Conservation (phyloP, 2,329 filamentous ascomycete genomes). For the Aschersonia sp. region DNA sequence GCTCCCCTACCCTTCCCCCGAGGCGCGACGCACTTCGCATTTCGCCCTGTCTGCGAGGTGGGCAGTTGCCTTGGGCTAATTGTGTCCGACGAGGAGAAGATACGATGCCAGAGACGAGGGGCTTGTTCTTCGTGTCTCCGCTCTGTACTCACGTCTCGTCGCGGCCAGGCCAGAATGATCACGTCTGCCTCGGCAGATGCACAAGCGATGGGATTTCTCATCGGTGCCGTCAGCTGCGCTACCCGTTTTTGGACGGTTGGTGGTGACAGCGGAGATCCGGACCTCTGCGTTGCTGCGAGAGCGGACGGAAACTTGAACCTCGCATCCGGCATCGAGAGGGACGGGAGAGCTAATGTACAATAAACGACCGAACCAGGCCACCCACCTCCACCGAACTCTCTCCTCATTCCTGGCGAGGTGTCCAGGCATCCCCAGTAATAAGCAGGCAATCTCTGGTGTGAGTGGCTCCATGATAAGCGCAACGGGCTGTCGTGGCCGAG, state of each 20-base stretch:
- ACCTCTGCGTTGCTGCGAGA: constrained; percentile 3
- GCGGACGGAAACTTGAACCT: constrained; percentile 8
- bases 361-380: constrained; percentile 7
- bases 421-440: too few species aligned
- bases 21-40: too few species aligned
- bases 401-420: constrained; percentile 7
- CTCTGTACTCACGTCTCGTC: too few species aligned
- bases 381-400: constrained; percentile 9
- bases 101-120: too few species aligned
- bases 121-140: too few species aligned
- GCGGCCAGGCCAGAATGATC: not conserved
- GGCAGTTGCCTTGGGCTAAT: too few species aligned
- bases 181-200: not conserved
- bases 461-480: too few species aligned
- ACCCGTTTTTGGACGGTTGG: not conserved
- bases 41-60: too few species aligned
- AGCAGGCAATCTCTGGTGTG: too few species aligned
- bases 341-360: constrained; percentile 20
- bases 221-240: not conserved
- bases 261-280: not conserved
- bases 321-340: constrained; percentile 10
- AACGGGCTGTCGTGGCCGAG: too few species aligned
- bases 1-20: too few species aligned
- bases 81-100: too few species aligned
- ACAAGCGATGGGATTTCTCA: not conserved